Conservation (phyloP, 2,329 filamentous ascomycete species). For the Atkinsonella hypoxylon region DNA sequence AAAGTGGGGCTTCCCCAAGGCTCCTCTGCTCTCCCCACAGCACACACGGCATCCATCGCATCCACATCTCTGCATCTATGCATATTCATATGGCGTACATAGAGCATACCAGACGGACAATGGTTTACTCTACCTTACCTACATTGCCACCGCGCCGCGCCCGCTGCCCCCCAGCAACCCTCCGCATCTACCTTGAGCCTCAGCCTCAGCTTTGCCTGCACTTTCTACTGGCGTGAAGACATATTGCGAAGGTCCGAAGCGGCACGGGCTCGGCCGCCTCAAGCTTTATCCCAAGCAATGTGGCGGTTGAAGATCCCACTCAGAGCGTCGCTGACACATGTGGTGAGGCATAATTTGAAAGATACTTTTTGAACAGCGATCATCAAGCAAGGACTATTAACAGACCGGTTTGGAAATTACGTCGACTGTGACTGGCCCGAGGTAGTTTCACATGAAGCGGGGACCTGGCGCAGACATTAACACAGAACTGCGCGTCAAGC, state of each 20-base stretch:
- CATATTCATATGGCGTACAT: too few relatives aligned
- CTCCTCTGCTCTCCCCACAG: background rate
- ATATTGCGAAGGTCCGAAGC: too few relatives aligned
- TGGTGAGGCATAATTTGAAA: background rate
- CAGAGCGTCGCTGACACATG: background rate
- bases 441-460: slow-evolving; percentile 6
- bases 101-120: too few relatives aligned
- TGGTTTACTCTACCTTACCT: too few relatives aligned
- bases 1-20: background rate
- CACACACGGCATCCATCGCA: background rate
- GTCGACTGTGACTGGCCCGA: slow-evolving; percentile 8
- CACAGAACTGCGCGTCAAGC: background rate
- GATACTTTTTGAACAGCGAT: too few relatives aligned
- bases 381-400: background rate
- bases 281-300: background rate
- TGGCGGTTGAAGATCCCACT: background rate
- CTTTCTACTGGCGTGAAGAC: too few relatives aligned
- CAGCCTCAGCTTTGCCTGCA: too few relatives aligned
- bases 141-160: too few relatives aligned
- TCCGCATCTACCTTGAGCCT: too few relatives aligned
- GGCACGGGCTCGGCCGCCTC: background rate
- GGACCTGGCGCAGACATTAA: background rate
- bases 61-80: background rate
- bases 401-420: background rate
- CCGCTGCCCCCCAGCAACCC: too few relatives aligned